A percentile compares a stretch with the other conserved stretches of the same genome.
phyloP scores from a whole-genome alignment of 805 yeast species.

The Komagataella ulmi region DNA sequence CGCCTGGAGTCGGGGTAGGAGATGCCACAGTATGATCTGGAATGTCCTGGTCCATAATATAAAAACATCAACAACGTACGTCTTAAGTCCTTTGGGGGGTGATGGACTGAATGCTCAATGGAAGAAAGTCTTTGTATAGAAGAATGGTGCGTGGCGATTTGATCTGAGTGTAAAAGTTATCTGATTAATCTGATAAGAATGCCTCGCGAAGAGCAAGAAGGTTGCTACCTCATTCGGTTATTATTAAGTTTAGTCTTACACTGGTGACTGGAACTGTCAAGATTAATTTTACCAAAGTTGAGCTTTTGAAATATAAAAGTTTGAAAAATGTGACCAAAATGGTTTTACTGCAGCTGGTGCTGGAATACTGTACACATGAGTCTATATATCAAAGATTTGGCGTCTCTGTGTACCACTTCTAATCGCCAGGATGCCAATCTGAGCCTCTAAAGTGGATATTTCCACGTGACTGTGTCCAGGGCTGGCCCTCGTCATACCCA shows the following conservation, averaged over 20 bases:
- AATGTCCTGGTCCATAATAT: not conserved
- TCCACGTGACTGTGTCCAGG: not conserved
- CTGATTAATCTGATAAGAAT: constrained; percentile 1
- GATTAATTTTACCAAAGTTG: too few relatives aligned
- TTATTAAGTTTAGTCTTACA: too few relatives aligned
- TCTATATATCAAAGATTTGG: not conserved
- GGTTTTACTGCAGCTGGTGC: not conserved
- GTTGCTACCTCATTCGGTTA: not conserved
- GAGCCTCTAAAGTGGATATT: not conserved
- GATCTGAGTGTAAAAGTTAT: not conserved
- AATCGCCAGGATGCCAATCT: too few relatives aligned
- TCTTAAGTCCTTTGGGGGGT: not conserved
- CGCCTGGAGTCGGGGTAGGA: not conserved
- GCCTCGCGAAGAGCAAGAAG: not conserved
- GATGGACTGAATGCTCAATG: not conserved
- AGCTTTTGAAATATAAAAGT: too few relatives aligned
- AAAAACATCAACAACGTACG: not conserved
- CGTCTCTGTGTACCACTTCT: not conserved
- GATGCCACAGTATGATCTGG: not conserved
- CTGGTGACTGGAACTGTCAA: not conserved
- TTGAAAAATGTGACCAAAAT: too few relatives aligned
- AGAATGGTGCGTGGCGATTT: not conserved
- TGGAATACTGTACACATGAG: not conserved
- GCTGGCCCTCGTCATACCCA: not conserved
- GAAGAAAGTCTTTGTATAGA: not conserved